Conservation (phyloP, 768 basidiomycete species). For the Kwoniella heveanensis region DNA sequence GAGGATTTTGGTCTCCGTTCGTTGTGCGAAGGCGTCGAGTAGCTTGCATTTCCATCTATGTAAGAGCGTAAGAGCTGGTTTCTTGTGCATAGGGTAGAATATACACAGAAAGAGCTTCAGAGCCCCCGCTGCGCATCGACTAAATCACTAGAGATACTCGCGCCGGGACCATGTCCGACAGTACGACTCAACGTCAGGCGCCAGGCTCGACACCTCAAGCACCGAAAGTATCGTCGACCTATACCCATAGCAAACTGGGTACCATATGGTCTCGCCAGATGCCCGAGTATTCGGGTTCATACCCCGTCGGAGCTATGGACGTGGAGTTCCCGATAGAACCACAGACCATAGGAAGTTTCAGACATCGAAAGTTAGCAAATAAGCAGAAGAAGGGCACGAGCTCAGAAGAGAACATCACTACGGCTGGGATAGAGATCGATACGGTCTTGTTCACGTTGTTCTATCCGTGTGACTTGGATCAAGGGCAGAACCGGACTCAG, state of each 20-base stretch:
- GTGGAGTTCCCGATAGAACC: constrained; percentile 17
- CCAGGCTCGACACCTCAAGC: constrained; percentile 13
- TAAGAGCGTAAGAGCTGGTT: no score
- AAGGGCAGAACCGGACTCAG: neutral
- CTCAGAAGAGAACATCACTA: neutral
- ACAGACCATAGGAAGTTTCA: constrained; percentile 23
- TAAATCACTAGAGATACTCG: no score
- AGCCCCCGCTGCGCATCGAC: no score
- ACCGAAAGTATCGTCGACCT: constrained; percentile 14
- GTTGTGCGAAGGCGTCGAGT: no score
- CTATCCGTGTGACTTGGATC: constrained; percentile 20
- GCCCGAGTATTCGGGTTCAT: constrained; percentile 15
- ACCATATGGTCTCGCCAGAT: constrained; percentile 15
- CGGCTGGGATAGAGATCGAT: constrained; percentile 28
- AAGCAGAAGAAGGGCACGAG: neutral
- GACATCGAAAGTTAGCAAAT: constrained; percentile 10
- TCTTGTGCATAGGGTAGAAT: no score
- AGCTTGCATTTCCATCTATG: no score
- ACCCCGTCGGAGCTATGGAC: constrained; percentile 21
- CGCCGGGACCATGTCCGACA: constrained; percentile 13
- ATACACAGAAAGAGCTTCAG: no score
- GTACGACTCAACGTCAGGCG: constrained; percentile 15
- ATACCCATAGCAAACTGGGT: constrained; percentile 10
- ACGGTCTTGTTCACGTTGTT: constrained; percentile 28
- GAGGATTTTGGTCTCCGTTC: no score